Base-by-base conservation (phyloP, 2,329 filamentous ascomycete species). In the Taxawa tesnikishii region DNA sequence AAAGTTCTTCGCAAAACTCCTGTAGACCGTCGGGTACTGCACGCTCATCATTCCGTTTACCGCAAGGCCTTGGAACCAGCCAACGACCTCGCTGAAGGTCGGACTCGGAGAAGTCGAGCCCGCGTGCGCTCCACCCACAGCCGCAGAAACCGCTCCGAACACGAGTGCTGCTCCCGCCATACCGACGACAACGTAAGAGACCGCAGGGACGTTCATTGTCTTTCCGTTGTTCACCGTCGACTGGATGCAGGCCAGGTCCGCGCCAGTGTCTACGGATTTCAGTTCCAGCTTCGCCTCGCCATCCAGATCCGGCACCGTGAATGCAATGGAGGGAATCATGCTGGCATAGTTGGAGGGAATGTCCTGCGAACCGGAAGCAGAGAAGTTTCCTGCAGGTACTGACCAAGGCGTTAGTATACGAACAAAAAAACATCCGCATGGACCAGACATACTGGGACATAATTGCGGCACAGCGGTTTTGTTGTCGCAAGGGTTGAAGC, bases 31-130 rank as follows among this genome's bases (percentile, higher is more conserved):
- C 4, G 90, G 90, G 44, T 94, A 85, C 46, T 78, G 73, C 46
- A 92, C 87, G 38, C 83, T 92, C 54, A 94, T 68, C 90, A 96
- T 96, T 43, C 90, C 87, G 56, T 90, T 94, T 65, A 90, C 80
- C 16, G 90, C 85, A 67, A 96, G 81, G 30, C 80, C 79, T 58
- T 96, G 87, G 56, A 96, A 94, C 73, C 83, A 92, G 39, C 79
- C 76, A 43, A 94, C 70, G 29, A 92, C 76, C 49, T 94, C 83
- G 27, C 68, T 69, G 53, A 96, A 94, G 32, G 79, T 83, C 15
- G 90, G 90, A 45, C 83, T 90, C 25, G 78, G 65, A 2, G 74
- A 67, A 9, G 67, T 65, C 10, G 77, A 80, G 12, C 63, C 65
- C 28, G 59, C 60, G 12, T 57, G 56, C 21, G 62, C 62, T 21